phyloP scores from a whole-genome alignment of 768 basidiomycete species.

The Phylloporus scabripes region DNA sequence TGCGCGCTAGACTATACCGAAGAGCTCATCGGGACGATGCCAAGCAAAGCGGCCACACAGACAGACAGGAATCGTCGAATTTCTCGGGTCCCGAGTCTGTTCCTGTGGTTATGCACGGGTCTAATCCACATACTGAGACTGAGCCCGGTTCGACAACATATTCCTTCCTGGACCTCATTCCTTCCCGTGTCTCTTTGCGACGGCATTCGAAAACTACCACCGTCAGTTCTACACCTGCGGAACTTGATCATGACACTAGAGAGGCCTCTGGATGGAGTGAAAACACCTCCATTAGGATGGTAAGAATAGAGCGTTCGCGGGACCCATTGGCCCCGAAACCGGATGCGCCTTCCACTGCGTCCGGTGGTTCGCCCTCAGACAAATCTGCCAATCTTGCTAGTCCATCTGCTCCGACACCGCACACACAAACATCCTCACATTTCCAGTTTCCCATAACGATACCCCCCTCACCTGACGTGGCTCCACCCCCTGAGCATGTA shows the following conservation, averaged over 20 bases:
- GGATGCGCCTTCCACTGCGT: conserved; percentile 31
- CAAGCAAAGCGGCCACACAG: conserved; percentile 12
- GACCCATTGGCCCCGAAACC: conserved; percentile 18
- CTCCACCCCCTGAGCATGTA: conserved; percentile 11
- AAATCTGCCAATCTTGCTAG: conserved; percentile 14
- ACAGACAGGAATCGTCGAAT: conserved; percentile 19
- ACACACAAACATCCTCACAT: conserved; percentile 22
- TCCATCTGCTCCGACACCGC: conserved; percentile 18
- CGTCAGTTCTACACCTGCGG: conserved; percentile 24
- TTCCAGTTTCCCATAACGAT: conserved; percentile 47
- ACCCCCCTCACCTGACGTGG: conserved; percentile 36
- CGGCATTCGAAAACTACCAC: conserved; percentile 25
- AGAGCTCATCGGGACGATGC: conserved; percentile 29
- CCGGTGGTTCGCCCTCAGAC: conserved; percentile 27
- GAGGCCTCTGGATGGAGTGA: conserved; percentile 15
- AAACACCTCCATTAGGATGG: conserved; percentile 14
- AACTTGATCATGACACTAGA: conserved; percentile 18
- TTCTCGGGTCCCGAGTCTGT: conserved; percentile 28
- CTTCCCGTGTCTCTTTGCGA: conserved; percentile 23
- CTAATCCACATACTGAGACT: conserved; percentile 17
- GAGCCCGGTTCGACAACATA: conserved; percentile 28
- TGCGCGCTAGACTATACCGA: conserved; percentile 27
- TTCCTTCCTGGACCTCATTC: conserved; percentile 29
- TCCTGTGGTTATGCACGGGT: conserved; percentile 27
- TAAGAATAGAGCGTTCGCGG: conserved; percentile 17